Percentiles rank a stretch among this genome's conserved stretches.
Evolutionary conservation across 306 rosid genomes (phyloP).

Genomic region (Astragalus glycyphyllos): DNA sequence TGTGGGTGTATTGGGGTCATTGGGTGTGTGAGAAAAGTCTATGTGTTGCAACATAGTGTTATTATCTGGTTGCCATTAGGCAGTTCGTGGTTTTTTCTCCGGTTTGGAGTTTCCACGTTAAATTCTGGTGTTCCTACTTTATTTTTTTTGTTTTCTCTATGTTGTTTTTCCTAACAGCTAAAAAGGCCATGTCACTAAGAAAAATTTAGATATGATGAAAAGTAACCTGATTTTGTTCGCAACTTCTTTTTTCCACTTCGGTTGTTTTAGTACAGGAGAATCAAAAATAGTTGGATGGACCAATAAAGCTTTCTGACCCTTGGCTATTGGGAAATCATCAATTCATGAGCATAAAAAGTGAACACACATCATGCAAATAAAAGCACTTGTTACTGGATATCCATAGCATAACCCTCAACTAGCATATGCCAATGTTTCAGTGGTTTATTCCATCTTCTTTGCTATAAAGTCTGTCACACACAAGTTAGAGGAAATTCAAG

Average conservation of each 20-base stretch:
- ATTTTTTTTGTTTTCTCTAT: too few species aligned
- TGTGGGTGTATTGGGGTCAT: too few species aligned
- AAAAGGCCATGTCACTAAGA: conserved; percentile 9
- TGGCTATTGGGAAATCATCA: conserved; percentile 29
- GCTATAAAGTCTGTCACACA: conserved; percentile 26
- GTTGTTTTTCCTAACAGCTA: too few species aligned
- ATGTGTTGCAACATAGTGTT: too few species aligned
- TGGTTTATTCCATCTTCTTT: conserved; percentile 39
- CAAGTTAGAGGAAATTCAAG: conserved; percentile 29
- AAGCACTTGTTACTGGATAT: conserved; percentile 29
- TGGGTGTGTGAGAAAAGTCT: too few species aligned
- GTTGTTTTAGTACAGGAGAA: conserved; percentile 11
- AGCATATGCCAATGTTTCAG: conserved; percentile 45
- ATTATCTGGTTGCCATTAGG: too few species aligned
- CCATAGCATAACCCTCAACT: conserved; percentile 35
- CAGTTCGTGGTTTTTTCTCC: too few species aligned
- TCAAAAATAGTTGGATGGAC: conserved; percentile 23
- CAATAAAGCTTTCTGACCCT: conserved; percentile 28
- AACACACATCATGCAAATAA: background rate
- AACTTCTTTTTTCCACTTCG: conserved; percentile 41
- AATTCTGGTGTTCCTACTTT: too few species aligned
- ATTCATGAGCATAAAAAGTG: conserved; percentile 30
- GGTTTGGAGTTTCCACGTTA: too few species aligned
- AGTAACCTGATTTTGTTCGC: conserved; percentile 22
- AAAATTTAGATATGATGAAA: conserved; percentile 25